Base-by-base conservation (phyloP, 331 rosid species). In the Rhamnella rubrinervis region DNA sequence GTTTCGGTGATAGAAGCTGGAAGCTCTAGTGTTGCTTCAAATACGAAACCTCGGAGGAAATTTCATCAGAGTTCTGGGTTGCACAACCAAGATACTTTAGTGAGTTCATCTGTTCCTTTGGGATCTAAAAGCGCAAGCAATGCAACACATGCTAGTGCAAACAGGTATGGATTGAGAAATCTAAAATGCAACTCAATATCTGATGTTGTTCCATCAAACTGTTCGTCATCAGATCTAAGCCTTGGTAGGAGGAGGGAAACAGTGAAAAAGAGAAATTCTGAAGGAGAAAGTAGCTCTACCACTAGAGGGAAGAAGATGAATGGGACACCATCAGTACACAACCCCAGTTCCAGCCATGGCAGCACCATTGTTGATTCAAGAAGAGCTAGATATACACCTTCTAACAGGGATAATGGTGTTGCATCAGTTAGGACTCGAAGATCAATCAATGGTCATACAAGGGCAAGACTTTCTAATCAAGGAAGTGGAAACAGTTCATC, bases 201-300 rank as follows among this genome's bases (percentile, higher is more conserved):
- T 72, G 99, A 91, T 73, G 84, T 81, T 67, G 52, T 81, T 69
- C 93, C 90, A n/a, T 84, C 87, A 18, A 89, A 92, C 57, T 78
- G 88, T 85, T 74, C 96, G 6, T 72, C 88, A 60, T 85, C 93
- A 57, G 90, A 92, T 81, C 70, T 87, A 77, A 86, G 75, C 47
- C 52, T 67, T 23, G 81, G 66, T 80, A 82, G 66, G 80, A 84
- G 75, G 73, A 91, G 83, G 67, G 96, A 89, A 56, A 56, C 70
- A 14, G 68, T 78, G 17, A 91, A 85, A 77, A 91, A 71, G 75
- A 89, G 90, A 84, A 86, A 80, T 65, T 82, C 87, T 61, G 96
- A 86, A 81, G 96, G 92, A 73, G 97, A 95, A 85, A 84, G 88
- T 75, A 91, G 99, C 77, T 89, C 96, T 35, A 37, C 74, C 75